A percentile compares a stretch with the other conserved stretches of the same genome.
Evolutionary conservation across 257 asterid species (phyloP).

Genomic region (Agastache rugosa): DNA sequence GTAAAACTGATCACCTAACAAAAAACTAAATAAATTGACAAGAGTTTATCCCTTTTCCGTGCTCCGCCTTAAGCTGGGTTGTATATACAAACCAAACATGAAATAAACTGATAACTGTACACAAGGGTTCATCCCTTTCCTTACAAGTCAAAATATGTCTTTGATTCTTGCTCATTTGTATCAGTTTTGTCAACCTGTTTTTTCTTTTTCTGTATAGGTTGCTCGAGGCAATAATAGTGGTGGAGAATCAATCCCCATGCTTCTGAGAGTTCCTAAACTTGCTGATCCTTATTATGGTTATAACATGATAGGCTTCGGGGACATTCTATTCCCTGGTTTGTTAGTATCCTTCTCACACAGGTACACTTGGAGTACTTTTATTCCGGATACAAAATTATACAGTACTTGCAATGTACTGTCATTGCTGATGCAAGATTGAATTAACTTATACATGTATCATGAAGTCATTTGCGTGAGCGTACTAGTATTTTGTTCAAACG

Average conservation of each 20-base stretch:
- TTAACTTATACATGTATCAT: background rate
- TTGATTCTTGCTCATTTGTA: background rate
- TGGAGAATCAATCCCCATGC: conserved; percentile 96
- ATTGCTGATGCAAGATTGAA: background rate
- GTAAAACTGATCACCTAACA: no score
- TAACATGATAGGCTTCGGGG: conserved; percentile 91
- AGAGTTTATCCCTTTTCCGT: no score
- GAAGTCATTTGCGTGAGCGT: no score
- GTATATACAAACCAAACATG: no score
- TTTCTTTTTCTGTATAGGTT: conserved; percentile 53
- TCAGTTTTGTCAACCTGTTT: background rate
- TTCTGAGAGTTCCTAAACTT: conserved; percentile 73
- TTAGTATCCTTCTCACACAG: conserved; percentile 70
- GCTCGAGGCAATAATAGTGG: conserved; percentile 83
- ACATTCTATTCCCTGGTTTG: conserved; percentile 87
- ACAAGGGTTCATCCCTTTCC: no score
- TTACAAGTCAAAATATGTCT: no score
- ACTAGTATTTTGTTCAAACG: no score
- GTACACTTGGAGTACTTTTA: conserved; percentile 39
- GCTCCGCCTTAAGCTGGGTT: no score
- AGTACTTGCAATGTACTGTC: no score
- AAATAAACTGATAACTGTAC: no score
- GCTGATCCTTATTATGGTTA: conserved; percentile 86
- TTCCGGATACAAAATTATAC: no score
- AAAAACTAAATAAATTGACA: no score